Conservation (phyloP, 805 yeast species). For the Wickerhamiella lipophila region DNA sequence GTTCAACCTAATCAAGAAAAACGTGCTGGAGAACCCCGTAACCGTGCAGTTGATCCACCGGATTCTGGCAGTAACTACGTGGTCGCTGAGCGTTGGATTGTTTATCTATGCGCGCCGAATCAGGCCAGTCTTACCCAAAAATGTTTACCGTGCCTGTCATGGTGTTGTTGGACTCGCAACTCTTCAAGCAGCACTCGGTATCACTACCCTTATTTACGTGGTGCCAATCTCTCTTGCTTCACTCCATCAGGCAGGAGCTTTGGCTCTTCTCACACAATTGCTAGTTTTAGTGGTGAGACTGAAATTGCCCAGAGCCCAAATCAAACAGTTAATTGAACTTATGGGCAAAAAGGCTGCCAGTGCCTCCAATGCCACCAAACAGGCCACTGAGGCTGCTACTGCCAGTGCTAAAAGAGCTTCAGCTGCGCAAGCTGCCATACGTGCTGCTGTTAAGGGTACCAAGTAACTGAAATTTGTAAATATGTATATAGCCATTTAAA, state of each 20-base stretch:
- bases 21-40: conserved; percentile 85
- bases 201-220: conserved; percentile 67
- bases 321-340: conserved; percentile 18
- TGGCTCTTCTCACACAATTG: conserved; percentile 74
- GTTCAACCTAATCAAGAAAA: conserved; percentile 62
- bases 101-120: conserved; percentile 54
- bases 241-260: conserved; percentile 92
- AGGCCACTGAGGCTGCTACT: conserved; percentile 5
- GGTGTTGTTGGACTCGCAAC: conserved; percentile 72
- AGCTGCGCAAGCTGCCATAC: conserved; percentile 2
- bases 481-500: neutral
- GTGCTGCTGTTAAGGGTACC: neutral
- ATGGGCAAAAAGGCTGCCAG: conserved; percentile 17
- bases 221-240: conserved; percentile 93
- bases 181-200: conserved; percentile 76
- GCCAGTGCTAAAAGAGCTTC: conserved; percentile 3
- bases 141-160: conserved; percentile 32
- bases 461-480: neutral
- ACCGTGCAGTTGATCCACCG: conserved; percentile 91
- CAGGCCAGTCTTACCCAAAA: conserved; percentile 41
- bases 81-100: conserved; percentile 52
- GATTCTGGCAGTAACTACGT: conserved; percentile 69
- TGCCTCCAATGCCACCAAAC: neutral
- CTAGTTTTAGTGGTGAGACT: conserved; percentile 47
- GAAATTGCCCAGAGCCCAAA: conserved; percentile 40